Percentiles rank a stretch among this genome's conserved stretches.
These are phyloP conservation scores for Podila minutissima DNA, from an alignment of 192 early-diverging fungal genomes.

Conservation along the genomic window DNA sequence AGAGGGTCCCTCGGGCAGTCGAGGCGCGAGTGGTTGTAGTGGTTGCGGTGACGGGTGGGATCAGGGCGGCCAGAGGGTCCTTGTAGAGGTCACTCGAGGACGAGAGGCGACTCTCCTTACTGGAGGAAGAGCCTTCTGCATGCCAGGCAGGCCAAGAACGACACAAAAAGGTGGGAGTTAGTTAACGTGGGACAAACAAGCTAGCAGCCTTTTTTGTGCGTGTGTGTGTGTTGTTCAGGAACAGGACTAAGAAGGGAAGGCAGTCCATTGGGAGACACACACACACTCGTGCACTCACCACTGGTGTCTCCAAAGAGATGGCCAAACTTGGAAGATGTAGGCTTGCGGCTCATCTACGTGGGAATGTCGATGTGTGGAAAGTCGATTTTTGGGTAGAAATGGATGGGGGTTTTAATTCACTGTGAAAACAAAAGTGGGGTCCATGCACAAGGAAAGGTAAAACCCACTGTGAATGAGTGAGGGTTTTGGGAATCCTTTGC, in stretches of 20 bases:
- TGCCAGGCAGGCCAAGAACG: background rate
- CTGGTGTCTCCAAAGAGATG: conserved; percentile 49
- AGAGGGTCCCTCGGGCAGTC: conserved; percentile 27
- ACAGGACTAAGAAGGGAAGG: background rate
- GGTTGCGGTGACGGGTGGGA: conserved; percentile 37
- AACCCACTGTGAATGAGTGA: background rate
- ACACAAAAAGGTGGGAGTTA: too few species aligned
- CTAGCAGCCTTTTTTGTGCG: background rate
- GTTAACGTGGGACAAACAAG: too few species aligned
- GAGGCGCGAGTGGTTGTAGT: conserved; percentile 38
- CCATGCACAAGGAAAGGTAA: background rate
- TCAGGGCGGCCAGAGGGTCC: conserved; percentile 38
- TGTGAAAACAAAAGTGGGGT: too few species aligned
- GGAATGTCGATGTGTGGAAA: background rate
- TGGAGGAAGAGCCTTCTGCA: conserved; percentile 30
- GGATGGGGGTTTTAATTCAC: background rate
- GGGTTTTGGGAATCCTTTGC: background rate
- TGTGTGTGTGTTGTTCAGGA: background rate
- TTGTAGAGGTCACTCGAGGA: conserved; percentile 35
- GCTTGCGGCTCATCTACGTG: conserved; percentile 31
- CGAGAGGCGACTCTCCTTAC: conserved; percentile 27
- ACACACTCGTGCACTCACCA: conserved; percentile 17
- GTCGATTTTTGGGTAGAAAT: background rate
- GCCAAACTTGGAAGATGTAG: conserved; percentile 45
- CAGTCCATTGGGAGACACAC: too few species aligned